Conservation (phyloP, 2,329 filamentous ascomycete genomes). For the Talaromyces sp. region DNA sequence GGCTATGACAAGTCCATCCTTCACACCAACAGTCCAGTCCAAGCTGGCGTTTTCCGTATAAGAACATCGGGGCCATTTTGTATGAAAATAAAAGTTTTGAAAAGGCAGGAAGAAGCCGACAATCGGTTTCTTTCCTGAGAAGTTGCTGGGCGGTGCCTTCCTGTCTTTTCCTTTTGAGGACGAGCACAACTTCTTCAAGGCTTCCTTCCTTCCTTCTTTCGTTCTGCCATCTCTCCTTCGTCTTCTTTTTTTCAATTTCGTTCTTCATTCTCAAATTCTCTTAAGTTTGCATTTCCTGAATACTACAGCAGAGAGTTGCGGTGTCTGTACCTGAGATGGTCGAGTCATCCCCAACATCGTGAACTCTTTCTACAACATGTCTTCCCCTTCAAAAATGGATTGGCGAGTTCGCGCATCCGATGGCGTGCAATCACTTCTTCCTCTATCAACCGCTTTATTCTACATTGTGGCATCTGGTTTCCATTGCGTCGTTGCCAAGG, state of each 20-base stretch:
- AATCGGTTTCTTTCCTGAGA: not conserved
- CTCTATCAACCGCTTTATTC: constrained; percentile 32
- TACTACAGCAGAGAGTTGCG: not conserved
- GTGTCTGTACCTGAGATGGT: not conserved
- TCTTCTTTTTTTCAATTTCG: not conserved
- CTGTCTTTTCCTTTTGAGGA: not conserved
- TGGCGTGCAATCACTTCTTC: constrained; percentile 6
- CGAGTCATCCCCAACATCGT: not conserved
- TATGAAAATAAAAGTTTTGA: not conserved
- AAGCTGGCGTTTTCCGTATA: not conserved
- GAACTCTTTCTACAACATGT: not conserved
- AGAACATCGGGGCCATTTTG: not conserved
- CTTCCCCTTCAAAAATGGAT: not conserved
- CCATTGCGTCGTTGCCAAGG: constrained; percentile 51
- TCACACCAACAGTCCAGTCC: not conserved
- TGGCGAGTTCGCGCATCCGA: constrained; percentile 1
- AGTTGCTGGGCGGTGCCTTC: not conserved
- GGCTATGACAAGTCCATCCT: not conserved
- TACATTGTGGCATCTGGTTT: constrained; percentile 50
- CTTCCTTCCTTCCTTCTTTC: not conserved
- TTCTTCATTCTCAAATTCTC: not conserved
- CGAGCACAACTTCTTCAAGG: not conserved
- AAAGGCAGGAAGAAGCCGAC: not conserved
- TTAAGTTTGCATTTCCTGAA: not conserved
- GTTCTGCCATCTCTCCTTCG: not conserved